Conservation (phyloP, 2,329 filamentous ascomycete species). For the Chaetothyriales sp. region DNA sequence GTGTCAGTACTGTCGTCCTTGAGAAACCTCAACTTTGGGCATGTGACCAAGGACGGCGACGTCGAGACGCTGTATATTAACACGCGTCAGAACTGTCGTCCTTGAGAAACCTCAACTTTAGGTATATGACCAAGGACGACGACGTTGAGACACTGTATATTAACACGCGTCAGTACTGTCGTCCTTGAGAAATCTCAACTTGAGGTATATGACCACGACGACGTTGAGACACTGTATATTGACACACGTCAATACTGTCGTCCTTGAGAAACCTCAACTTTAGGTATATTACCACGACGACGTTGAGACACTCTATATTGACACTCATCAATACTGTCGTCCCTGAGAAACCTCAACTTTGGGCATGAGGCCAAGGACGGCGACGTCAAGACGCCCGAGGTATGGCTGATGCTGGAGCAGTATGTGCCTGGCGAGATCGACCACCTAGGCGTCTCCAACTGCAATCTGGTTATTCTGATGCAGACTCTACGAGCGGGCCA, state of each 20-base stretch:
- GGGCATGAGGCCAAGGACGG: slow-evolving; percentile 5
- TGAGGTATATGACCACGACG: slow-evolving; percentile 5
- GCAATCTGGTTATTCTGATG: slow-evolving; percentile 43
- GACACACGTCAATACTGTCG: slow-evolving; percentile 50
- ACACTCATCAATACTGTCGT: slow-evolving; percentile 53
- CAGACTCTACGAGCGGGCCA: slow-evolving; percentile 23
- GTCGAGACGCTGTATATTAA: no score
- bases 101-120: slow-evolving; percentile 36
- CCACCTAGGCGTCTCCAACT: slow-evolving; percentile 63
- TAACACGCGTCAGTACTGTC: slow-evolving; percentile 51
- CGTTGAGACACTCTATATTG: no score
- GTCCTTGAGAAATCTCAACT: slow-evolving; percentile 44
- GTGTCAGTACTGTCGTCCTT: slow-evolving; percentile 56
- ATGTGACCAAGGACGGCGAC: slow-evolving; percentile 6
- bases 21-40: slow-evolving; percentile 28
- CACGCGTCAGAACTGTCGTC: slow-evolving; percentile 54
- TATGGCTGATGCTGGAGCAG: slow-evolving; percentile 52
- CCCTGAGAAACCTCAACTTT: slow-evolving; percentile 40
- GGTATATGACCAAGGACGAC: slow-evolving; percentile 5
- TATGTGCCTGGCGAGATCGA: slow-evolving; percentile 54
- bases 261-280: slow-evolving; percentile 44
- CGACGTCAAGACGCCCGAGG: slow-evolving; percentile 49
- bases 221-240: no score
- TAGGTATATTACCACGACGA: slow-evolving; percentile 3
- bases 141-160: no score